Percentiles rank a stretch among this genome's conserved stretches.
These are phyloP conservation scores for Terfezia claveryi DNA, from an alignment of 495 filamentous ascomycete genomes.

Conservation along the genomic window DNA sequence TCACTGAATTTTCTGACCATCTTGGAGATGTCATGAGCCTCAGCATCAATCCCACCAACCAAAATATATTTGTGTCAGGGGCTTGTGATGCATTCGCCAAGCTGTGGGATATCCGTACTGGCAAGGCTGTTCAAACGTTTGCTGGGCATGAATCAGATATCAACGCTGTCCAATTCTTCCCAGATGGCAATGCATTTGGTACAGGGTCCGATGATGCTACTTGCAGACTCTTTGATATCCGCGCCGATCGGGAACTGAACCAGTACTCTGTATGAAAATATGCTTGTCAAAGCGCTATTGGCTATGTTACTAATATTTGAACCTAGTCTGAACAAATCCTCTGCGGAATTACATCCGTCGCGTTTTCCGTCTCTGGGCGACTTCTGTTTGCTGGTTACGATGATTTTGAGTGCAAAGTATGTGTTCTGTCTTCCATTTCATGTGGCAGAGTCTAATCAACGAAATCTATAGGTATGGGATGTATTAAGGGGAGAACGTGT, in stretches of 20 bases:
- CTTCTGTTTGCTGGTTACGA: slow-evolving; percentile 95
- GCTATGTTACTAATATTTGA: background rate
- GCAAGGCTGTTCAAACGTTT: slow-evolving; percentile 96
- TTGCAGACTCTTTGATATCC: slow-evolving; percentile 92
- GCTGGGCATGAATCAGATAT: slow-evolving; percentile 97
- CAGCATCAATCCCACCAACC: slow-evolving; percentile 97
- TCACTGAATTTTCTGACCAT: slow-evolving; percentile 96
- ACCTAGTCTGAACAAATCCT: slow-evolving; percentile 81
- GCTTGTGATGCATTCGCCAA: slow-evolving; percentile 98
- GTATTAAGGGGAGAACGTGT: slow-evolving; percentile 90
- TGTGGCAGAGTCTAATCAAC: slow-evolving; percentile 6
- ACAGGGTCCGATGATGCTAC: slow-evolving; percentile 96
- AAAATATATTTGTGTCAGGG: slow-evolving; percentile 94
- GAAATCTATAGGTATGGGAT: slow-evolving; percentile 65
- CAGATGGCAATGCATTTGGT: slow-evolving; percentile 94
- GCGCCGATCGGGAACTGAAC: slow-evolving; percentile 88
- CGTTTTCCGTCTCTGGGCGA: slow-evolving; percentile 89
- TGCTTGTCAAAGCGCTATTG: background rate
- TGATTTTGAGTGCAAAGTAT: slow-evolving; percentile 98
- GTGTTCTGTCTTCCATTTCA: slow-evolving; percentile 2
- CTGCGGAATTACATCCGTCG: slow-evolving; percentile 94
- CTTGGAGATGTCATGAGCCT: slow-evolving; percentile 98
- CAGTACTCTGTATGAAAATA: slow-evolving; percentile 60
- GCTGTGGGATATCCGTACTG: slow-evolving; percentile 94
- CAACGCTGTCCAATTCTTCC: slow-evolving; percentile 98